These are phyloP conservation scores for Microcera coccophila DNA, from an alignment of 2,329 filamentous ascomycete species.

Conservation along the genomic window DNA sequence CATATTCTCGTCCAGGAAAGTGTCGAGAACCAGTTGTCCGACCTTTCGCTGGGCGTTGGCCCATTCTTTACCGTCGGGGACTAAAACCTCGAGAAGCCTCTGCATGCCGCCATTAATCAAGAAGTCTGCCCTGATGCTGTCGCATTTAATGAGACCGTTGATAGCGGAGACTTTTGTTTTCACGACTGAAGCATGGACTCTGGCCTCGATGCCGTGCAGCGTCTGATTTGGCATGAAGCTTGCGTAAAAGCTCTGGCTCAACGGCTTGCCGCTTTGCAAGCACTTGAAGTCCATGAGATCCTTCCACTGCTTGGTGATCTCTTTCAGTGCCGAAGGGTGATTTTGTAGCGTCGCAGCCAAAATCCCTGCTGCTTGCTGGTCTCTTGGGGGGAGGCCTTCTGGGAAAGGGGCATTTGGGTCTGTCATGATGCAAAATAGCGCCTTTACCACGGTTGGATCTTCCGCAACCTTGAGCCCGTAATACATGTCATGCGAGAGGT, in stretches of 20 bases:
- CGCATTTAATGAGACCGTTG: slow-evolving; percentile 53
- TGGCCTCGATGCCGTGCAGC: slow-evolving; percentile 19
- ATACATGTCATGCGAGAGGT: slow-evolving; percentile 65
- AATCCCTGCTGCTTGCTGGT: slow-evolving; percentile 53
- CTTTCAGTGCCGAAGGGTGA: slow-evolving; percentile 57
- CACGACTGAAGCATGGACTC: slow-evolving; percentile 25
- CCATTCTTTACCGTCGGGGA: slow-evolving; percentile 46
- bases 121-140: slow-evolving; percentile 52
- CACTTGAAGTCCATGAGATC: slow-evolving; percentile 39
- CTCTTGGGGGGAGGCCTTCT: slow-evolving; percentile 33
- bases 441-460: slow-evolving; percentile 48
- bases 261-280: slow-evolving; percentile 20
- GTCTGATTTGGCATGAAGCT: slow-evolving; percentile 34
- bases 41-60: slow-evolving; percentile 50
- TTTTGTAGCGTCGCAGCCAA: slow-evolving; percentile 59
- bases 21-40: slow-evolving; percentile 58
- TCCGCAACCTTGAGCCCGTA: slow-evolving; percentile 62
- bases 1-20: slow-evolving; percentile 63
- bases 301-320: slow-evolving; percentile 48
- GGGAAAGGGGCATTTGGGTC: slow-evolving; percentile 23
- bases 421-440: slow-evolving; percentile 55
- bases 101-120: slow-evolving; percentile 51
- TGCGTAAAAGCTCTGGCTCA: slow-evolving; percentile 41
- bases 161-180: slow-evolving; percentile 48
- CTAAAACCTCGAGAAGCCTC: slow-evolving; percentile 51